A percentile compares a stretch with the other conserved stretches of the same genome.
phyloP scores from a whole-genome alignment of 495 filamentous ascomycete genomes.

The Chaetomium fimeti region DNA sequence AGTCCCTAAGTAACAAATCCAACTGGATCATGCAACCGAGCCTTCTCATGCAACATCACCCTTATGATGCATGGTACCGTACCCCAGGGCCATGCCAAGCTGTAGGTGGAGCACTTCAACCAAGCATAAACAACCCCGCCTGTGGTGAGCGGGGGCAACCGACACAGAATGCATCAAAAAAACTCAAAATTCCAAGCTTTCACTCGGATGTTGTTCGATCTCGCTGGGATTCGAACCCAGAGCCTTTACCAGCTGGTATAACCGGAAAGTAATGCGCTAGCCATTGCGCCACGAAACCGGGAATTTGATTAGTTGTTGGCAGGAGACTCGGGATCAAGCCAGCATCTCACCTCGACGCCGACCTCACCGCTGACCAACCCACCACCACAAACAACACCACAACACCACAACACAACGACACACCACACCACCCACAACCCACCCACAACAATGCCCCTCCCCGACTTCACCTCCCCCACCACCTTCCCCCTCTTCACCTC shows the following conservation, averaged over 20 bases:
- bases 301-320: not conserved
- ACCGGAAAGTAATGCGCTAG: constrained; percentile 9
- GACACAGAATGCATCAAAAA: too few species aligned
- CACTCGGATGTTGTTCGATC: not conserved
- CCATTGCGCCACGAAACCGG: not conserved
- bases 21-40: not conserved
- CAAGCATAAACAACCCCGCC: not conserved
- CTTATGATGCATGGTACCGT: constrained; percentile 8
- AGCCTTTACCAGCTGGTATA: constrained; percentile 1
- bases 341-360: not conserved
- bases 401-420: not conserved
- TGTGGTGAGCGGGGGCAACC: too few species aligned
- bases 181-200: too few species aligned
- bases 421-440: not conserved
- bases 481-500: constrained; percentile 35
- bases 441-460: constrained; percentile 29
- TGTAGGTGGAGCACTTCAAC: not conserved
- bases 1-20: not conserved
- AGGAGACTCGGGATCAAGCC: not conserved
- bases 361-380: not conserved
- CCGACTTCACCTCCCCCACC: constrained; percentile 34
- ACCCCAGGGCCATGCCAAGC: not conserved
- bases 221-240: constrained; percentile 7
- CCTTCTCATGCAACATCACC: not conserved
- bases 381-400: not conserved